Conservation (phyloP, 1,139 yeast genomes). For the Debaryomyces udenii region DNA sequence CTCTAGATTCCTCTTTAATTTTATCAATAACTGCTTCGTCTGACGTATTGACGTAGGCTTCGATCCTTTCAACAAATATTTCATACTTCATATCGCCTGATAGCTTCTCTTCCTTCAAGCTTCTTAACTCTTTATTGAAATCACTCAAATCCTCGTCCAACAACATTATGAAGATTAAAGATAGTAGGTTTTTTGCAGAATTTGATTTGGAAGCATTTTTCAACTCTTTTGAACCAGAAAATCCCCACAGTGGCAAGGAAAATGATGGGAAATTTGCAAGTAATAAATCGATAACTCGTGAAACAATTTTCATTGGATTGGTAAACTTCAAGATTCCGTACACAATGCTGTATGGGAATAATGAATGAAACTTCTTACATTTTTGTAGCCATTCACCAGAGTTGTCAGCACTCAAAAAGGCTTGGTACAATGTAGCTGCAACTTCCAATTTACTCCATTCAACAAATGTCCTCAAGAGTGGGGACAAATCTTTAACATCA, state of each 20-base stretch:
- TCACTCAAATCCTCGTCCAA: slow-evolving; percentile 77
- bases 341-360: slow-evolving; percentile 77
- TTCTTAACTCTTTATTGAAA: slow-evolving; percentile 57
- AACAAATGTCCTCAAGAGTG: slow-evolving; percentile 66
- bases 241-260: slow-evolving; percentile 23
- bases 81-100: slow-evolving; percentile 19
- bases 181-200: slow-evolving; percentile 63
- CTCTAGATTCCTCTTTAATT: slow-evolving; percentile 28
- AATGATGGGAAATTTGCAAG: slow-evolving; percentile 68
- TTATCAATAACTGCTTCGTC: slow-evolving; percentile 21
- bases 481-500: slow-evolving; percentile 63
- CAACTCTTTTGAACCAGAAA: slow-evolving; percentile 18
- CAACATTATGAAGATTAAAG: slow-evolving; percentile 72
- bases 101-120: slow-evolving; percentile 38
- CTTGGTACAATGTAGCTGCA: slow-evolving; percentile 79
- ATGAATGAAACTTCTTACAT: slow-evolving; percentile 64
- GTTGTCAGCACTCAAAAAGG: slow-evolving; percentile 78
- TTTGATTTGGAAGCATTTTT: slow-evolving; percentile 33
- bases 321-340: slow-evolving; percentile 77
- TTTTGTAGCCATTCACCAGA: slow-evolving; percentile 74
- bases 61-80: slow-evolving; percentile 30
- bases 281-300: slow-evolving; percentile 74
- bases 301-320: slow-evolving; percentile 82
- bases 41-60: slow-evolving; percentile 22
- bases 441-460: slow-evolving; percentile 83